Evolutionary conservation across 2,329 filamentous ascomycete species (phyloP), one percentile per base, ranked within the genome.

Genomic region (Sphaceloma murrayae): DNA sequence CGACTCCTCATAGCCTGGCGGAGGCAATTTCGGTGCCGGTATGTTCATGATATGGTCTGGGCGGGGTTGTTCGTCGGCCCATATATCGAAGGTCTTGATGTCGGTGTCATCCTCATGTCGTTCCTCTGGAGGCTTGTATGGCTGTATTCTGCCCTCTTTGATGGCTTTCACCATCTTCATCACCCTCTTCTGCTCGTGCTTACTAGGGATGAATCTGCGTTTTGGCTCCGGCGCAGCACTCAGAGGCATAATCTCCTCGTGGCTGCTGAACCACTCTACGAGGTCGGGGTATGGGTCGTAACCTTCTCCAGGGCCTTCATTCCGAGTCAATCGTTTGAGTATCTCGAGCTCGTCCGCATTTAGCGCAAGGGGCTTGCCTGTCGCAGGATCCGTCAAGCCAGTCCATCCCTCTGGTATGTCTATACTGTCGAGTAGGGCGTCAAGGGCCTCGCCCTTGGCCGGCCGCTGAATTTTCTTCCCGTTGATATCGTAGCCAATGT

Each of bases 401-500:
- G 91, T 98, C 87, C 88, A 98, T 52, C 89, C 91, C 70, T 94
- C 87, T 10, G 91, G 91, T 26, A 98, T 72, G 58, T 98, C 91
- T 56, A 98, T 98, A 64, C 85, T 95, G 57, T 98, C 89, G 7
- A 98, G 72, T 32, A 98, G 73, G 9, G 87, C 86, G 69, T 98
- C 91, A 22, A 98, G 69, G 26, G 91, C 91, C 61, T 94, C 83
- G 43, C 89, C 89, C 54, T 87, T 89, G 3, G 93, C 91, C 5
- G 91, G 91, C 43, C 91, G 82, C 80, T 94, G 85, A 52, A 98
- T 94, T 64, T 85, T 93, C 74, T 93, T 95, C 63, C 91, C 91
- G 63, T 98, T 94, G 68, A 98, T 96, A 57, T 95, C 85, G 66
- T 98, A 98, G 48, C 91, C 91, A 60, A 98, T 95, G 62, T 98